Evolutionary conservation across 164 flowering plant species (phyloP), one percentile per base, ranked within the genome.

Genomic region (Amborella trichopoda): DNA sequence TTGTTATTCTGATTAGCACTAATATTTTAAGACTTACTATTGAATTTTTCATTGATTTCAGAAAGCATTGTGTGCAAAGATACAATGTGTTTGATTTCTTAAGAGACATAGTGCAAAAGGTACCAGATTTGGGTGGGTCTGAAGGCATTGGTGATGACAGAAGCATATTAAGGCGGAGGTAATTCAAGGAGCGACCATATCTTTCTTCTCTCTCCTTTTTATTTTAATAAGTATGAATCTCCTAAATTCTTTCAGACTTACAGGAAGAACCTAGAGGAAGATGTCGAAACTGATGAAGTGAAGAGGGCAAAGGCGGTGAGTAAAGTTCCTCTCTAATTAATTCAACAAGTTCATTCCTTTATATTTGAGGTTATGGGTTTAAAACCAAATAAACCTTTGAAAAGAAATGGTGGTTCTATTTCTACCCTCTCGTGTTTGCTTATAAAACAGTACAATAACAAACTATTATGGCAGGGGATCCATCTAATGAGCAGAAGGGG

Each of bases 51-150:
- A 10, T 39, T 41, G n/a, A n/a, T n/a, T 41, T 2, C 45, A 41
- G 45, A 8, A 41, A 41, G 14, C 45, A 41, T 19, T 41, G 45
- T 22, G 45, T 41, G 21, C 45, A 41, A 41, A 41, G 23, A 6
- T 41, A 41, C 25, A 41, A 11, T 16, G 45, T 41, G 24, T 41
- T 41, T 41, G 45, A 41, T 26, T 41, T 41, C 23, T 41, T 41
- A 26, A 41, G 23, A 41, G 45, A 41, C 4, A 22, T 20, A 19
- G 45, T 41, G 16, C 24, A 24, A n/a, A 44, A 23, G 18, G 48
- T 44, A 11, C 48, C 48, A 44, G 28, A 44, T 18, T 23, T 44
- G 13, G 48, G 48, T 44, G 48, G 48, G 6, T 4, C 3, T 17
- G 48, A 44, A 23, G 17, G 28, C 14, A 14, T 16, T 3, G 48